Evolutionary conservation across 768 basidiomycete genomes (phyloP).

Genomic region (Phlegmacium glaucopus): DNA sequence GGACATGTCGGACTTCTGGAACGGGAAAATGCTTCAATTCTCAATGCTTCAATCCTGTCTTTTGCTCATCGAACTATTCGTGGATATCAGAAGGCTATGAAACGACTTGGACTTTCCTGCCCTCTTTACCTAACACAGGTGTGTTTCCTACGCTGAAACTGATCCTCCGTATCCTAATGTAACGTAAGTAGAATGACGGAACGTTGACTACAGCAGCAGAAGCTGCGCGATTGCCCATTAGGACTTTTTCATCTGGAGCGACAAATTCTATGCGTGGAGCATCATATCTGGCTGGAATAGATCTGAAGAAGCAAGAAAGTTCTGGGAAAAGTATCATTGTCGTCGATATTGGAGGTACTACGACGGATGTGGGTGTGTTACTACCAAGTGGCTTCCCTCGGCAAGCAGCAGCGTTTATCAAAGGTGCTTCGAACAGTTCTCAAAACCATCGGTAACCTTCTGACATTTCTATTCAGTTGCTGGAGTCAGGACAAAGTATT

Average conservation of each 20-base stretch:
- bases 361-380: conserved; percentile 62
- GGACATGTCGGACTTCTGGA: conserved; percentile 58
- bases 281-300: conserved; percentile 47
- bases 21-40: conserved; percentile 65
- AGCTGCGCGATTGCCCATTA: conserved; percentile 56
- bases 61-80: conserved; percentile 55
- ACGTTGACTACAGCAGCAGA: conserved; percentile 46
- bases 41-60: conserved; percentile 60
- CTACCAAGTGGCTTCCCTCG: conserved; percentile 57
- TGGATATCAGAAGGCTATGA: conserved; percentile 51
- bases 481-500: conserved; percentile 51
- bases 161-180: not conserved
- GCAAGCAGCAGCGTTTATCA: conserved; percentile 61
- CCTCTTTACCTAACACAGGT: conserved; percentile 51
- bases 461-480: conserved; percentile 31
- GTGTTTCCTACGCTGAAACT: not conserved
- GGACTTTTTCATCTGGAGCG: conserved; percentile 58
- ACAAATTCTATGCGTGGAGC: conserved; percentile 74
- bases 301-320: conserved; percentile 16
- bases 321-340: conserved; percentile 42
- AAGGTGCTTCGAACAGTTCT: conserved; percentile 22
- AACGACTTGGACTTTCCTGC: conserved; percentile 42
- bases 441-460: not conserved
- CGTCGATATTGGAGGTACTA: conserved; percentile 64
- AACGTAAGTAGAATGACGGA: conserved; percentile 44